A percentile compares a stretch with the other conserved stretches of the same genome.
phyloP scores from a whole-genome alignment of 805 yeast species.

The Schwanniomyces polymorphus region DNA sequence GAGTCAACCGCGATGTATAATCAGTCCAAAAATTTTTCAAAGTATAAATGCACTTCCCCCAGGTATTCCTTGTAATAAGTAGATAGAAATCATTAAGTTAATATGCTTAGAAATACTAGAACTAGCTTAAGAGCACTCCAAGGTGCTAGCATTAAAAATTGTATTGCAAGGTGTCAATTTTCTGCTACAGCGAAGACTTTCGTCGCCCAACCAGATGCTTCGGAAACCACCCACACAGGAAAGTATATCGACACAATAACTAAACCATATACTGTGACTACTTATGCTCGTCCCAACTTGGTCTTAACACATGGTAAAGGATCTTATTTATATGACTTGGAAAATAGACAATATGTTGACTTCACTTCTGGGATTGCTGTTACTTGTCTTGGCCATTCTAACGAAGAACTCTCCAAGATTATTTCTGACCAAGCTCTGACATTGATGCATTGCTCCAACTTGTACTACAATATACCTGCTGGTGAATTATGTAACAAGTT shows the following conservation, averaged over 20 bases:
- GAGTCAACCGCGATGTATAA: conserved; percentile 37
- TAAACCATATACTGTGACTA: conserved; percentile 63
- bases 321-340: conserved; percentile 76
- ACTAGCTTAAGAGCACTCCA: not conserved
- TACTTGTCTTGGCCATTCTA: conserved; percentile 88
- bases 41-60: not conserved
- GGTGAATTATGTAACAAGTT: conserved; percentile 73
- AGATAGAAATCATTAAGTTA: not conserved
- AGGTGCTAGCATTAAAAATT: not conserved
- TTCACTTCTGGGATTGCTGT: conserved; percentile 97
- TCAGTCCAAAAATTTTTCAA: conserved; percentile 11
- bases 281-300: conserved; percentile 76
- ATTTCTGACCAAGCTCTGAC: conserved; percentile 69
- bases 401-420: conserved; percentile 71
- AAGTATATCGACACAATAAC: conserved; percentile 46
- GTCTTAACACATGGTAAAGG: conserved; percentile 82
- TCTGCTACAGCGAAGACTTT: not conserved
- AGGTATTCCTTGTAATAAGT: not conserved
- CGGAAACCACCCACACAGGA: conserved; percentile 31
- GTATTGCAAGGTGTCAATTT: not conserved
- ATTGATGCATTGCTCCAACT: conserved; percentile 80
- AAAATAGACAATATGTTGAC: conserved; percentile 77
- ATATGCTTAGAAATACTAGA: conserved; percentile 11
- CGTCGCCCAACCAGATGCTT: conserved; percentile 27
- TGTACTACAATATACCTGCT: conserved; percentile 83